Evolutionary conservation across 2,329 filamentous ascomycete species (phyloP), one percentile per base, ranked within the genome.

Genomic region (Paecilomyces variotii): DNA sequence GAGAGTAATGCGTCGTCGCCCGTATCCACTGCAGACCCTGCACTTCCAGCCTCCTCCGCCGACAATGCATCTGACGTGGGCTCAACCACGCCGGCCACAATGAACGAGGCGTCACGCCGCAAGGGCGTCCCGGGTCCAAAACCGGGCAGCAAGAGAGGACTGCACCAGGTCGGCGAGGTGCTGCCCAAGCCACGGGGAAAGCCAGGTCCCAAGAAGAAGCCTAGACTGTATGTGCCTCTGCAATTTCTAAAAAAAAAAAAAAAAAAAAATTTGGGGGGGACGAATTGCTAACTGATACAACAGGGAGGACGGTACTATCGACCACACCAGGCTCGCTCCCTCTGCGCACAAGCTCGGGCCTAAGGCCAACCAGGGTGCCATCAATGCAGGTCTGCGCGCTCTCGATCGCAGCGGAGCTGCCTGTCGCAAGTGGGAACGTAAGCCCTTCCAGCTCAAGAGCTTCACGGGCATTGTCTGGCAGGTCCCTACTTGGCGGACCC

Each of bases 151-250:
- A 88, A 89, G 76, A 80, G 85, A 70, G 75, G 76, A 61, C 72
- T 74, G 59, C 76, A 74, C 68, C 79, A 76, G 74, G 77, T 72
- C 68, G 75, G 78, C 68, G 89, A 92, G 63, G 80, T 79, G 34
- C 70, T 78, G 27, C 80, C 87, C n/a, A 91, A 89, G 74, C 80
- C 87, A 57, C 81, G 90, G 71, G 89, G 89, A 71, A 95, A 96
- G 79, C 93, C 94, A 5, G 93, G 93, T 5, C 93, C 93, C 0
- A 97, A 97, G 84, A 96, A 97, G 85, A 96, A 95, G 79, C 87
- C 89, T 64, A 87, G 89, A 81, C 78, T 96, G 93, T 97, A 88
- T 78, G 91, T 88, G 45, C 28, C 24, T 5, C 30, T 14, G 32
- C 49, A 45, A 25, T 28, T 51, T 19, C 19, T 19, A 19, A 19